phyloP scores from a whole-genome alignment of 1,284 basidiomycete genomes.

The Rhodotorula sp. region DNA sequence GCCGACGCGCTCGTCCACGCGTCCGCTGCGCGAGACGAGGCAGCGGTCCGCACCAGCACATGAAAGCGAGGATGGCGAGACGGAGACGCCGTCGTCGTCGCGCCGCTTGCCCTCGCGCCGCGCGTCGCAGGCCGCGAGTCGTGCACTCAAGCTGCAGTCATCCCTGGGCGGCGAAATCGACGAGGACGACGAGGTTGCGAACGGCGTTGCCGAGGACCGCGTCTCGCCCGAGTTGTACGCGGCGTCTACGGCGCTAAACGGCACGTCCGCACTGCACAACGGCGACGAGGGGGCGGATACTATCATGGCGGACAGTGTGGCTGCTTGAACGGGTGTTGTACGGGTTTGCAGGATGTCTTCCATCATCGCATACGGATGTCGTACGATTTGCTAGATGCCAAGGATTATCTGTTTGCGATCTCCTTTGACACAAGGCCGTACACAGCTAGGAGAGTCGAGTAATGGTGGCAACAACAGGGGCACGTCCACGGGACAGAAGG shows the following conservation, averaged over 20 bases:
- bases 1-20: neutral
- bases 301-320: too few species aligned
- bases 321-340: too few species aligned
- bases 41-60: neutral
- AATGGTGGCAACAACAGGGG: too few species aligned
- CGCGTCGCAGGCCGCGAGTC: neutral
- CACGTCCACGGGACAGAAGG: too few species aligned
- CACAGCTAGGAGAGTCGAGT: too few species aligned
- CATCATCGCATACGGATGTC: too few species aligned
- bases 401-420: too few species aligned
- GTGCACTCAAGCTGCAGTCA: neutral
- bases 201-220: neutral
- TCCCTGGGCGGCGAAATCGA: neutral
- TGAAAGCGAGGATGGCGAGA: neutral
- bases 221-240: constrained; percentile 2
- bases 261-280: too few species aligned
- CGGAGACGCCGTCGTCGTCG: neutral
- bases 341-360: too few species aligned
- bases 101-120: neutral
- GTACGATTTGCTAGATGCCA: too few species aligned
- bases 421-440: too few species aligned
- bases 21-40: neutral
- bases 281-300: too few species aligned
- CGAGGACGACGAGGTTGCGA: neutral
- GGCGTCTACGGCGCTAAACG: neutral